A percentile compares a stretch with the other conserved stretches of the same genome.
phyloP scores from a whole-genome alignment of 1,139 yeast genomes.

The Geotrichum australiense region DNA sequence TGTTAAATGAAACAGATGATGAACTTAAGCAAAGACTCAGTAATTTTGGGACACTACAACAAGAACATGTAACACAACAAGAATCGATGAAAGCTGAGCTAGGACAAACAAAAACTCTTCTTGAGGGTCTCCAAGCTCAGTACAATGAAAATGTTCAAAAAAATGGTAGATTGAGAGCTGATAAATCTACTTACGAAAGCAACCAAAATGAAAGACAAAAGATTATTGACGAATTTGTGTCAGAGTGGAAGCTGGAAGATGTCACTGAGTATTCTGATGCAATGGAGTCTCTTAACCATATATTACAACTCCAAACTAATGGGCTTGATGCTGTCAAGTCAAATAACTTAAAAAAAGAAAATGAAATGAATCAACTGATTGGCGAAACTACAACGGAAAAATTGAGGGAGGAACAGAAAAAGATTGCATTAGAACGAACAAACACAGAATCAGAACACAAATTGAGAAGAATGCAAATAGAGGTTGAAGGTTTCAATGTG shows the following conservation, averaged over 20 bases:
- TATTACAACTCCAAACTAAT: constrained; percentile 2
- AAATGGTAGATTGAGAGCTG: constrained; percentile 55
- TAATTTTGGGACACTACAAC: constrained; percentile 48
- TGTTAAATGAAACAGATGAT: constrained; percentile 44
- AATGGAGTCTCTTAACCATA: constrained; percentile 1
- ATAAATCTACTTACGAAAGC: constrained; percentile 36
- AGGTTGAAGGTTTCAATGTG: constrained; percentile 36
- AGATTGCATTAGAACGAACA: constrained; percentile 37
- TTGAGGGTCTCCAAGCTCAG: constrained; percentile 20
- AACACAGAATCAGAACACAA: constrained; percentile 32
- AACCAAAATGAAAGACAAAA: constrained; percentile 28
- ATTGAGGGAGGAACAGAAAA: constrained; percentile 40
- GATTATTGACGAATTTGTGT: constrained; percentile 7
- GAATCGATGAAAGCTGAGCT: constrained; percentile 16
- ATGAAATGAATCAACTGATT: constrained; percentile 24
- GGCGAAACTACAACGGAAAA: constrained; percentile 35
- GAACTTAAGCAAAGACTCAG: constrained; percentile 45
- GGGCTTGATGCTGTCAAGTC: constrained; percentile 12
- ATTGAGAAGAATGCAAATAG: constrained; percentile 34
- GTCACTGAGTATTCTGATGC: not conserved
- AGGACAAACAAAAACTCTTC: constrained; percentile 2
- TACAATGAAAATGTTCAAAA: constrained; percentile 42
- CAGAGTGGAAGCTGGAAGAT: constrained; percentile 3
- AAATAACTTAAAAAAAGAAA: constrained; percentile 20
- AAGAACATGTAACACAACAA: constrained; percentile 33